Evolutionary conservation across 2,329 filamentous ascomycete genomes (phyloP), one percentile per base, ranked within the genome.

Genomic region (Alternaria tenuissima): DNA sequence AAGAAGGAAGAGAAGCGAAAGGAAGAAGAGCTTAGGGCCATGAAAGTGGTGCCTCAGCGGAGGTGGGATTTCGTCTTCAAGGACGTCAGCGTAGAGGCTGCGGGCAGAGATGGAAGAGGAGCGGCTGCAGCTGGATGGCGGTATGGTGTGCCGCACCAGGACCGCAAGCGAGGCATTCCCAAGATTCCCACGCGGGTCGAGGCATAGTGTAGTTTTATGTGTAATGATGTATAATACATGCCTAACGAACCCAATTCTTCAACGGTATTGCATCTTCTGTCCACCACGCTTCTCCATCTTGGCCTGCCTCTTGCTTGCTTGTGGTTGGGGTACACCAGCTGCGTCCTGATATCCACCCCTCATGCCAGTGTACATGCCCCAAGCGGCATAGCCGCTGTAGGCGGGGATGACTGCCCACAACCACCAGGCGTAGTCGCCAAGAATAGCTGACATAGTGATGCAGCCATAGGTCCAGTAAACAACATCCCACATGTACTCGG

Each of bases 401-500:
- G 75, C 60, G 4, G 83, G 83, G n/a, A 84, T 76, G 0, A 80
- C 74, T 4, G 66, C 55, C 77, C 86, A 91, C 36, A 88, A 66
- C 83, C 87, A 87, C 89, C 89, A 92, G 4, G 83, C 91, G 82
- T 90, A 90, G 77, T 97, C 93, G 4, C 95, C 95, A 48, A 94
- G 86, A 28, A 96, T 65, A 16, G 90, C 85, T 14, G 90, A 93
- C n/a, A 90, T 78, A 8, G 89, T 80, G 41, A 92, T 82, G 55
- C 89, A 91, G 11, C 87, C 89, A 89, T 94, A 97, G 0, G 93
- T 97, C 82, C 96, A 93, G 87, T 97, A 98, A 54, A 97, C 83
- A 51, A 97, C 87, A 81, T 99, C 95, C 86, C 96, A 99, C 91
- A 98, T 92, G 83, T 96, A 98, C 81, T 97, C 95, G 11, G 94